phyloP scores from a whole-genome alignment of 2,329 filamentous ascomycete species.

The Xylaria sp. region DNA sequence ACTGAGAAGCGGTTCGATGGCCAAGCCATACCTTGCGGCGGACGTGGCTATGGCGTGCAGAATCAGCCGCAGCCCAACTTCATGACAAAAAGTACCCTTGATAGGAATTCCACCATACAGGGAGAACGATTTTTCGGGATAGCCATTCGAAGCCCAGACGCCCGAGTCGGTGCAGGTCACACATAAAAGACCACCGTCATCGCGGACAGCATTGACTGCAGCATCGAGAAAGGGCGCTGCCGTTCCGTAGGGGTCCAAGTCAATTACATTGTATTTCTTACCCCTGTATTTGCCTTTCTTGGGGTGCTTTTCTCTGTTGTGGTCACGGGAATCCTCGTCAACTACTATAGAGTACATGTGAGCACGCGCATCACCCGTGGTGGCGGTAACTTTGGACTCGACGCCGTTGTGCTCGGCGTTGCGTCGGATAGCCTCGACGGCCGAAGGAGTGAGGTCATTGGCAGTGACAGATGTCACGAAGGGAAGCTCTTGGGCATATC shows the following conservation, averaged over 20 bases:
- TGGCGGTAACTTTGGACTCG: constrained; percentile 74
- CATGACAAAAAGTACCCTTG: constrained; percentile 87
- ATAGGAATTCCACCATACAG: constrained; percentile 92
- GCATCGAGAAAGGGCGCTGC: constrained; percentile 93
- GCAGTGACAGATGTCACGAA: constrained; percentile 84
- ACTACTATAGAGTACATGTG: constrained; percentile 87
- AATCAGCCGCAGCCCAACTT: constrained; percentile 88
- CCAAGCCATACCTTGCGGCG: constrained; percentile 85
- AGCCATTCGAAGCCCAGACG: constrained; percentile 93
- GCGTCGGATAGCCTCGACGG: constrained; percentile 81
- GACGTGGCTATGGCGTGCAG: constrained; percentile 82
- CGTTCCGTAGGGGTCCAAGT: constrained; percentile 95
- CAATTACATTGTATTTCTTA: constrained; percentile 89
- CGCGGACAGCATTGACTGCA: constrained; percentile 83
- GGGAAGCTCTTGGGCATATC: constrained; percentile 91
- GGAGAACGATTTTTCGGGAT: constrained; percentile 92
- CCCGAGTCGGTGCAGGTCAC: constrained; percentile 97
- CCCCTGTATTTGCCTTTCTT: constrained; percentile 54
- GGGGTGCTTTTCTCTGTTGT: constrained; percentile 52
- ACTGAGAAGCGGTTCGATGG: constrained; percentile 90
- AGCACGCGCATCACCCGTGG: constrained; percentile 83
- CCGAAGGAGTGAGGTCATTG: constrained; percentile 85
- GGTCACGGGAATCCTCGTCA: constrained; percentile 59
- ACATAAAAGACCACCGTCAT: constrained; percentile 89
- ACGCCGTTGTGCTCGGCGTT: constrained; percentile 89